Percentiles rank a stretch among this genome's conserved stretches.
phyloP scores from a whole-genome alignment of 2,329 filamentous ascomycete genomes.

The Cryphonectria nitschkei region DNA sequence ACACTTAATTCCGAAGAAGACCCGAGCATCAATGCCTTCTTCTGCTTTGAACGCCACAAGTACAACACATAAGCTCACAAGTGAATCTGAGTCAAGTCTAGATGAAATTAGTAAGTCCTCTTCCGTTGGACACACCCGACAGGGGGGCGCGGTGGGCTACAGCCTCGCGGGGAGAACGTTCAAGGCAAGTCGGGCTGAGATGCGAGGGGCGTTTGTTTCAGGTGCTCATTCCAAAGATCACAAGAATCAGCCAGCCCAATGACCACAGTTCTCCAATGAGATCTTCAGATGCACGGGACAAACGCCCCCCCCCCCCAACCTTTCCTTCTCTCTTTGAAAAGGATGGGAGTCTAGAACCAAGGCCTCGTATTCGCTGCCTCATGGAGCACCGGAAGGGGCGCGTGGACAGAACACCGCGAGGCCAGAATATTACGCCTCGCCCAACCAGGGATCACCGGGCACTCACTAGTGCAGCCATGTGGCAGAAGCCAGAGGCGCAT shows the following conservation, averaged over 20 bases:
- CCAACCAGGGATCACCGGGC: not conserved
- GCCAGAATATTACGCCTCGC: not conserved
- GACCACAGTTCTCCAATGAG: not conserved
- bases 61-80: not conserved
- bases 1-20: not conserved
- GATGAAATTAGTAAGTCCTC: no score
- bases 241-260: not conserved
- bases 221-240: not conserved
- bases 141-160: not conserved
- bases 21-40: not conserved
- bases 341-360: no score
- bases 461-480: constrained; percentile 1
- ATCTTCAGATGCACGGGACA: not conserved
- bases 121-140: not conserved
- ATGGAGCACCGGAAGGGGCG: not conserved
- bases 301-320: no score
- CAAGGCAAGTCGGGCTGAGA: not conserved
- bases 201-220: not conserved
- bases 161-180: not conserved
- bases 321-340: no score
- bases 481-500: constrained; percentile 1
- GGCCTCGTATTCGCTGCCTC: not conserved
- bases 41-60: not conserved
- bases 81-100: not conserved
- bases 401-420: not conserved